Percentiles rank a stretch among this genome's conserved stretches.
Evolutionary conservation across 768 basidiomycete genomes (phyloP).

Genomic region (Hortiboletus campestris): DNA sequence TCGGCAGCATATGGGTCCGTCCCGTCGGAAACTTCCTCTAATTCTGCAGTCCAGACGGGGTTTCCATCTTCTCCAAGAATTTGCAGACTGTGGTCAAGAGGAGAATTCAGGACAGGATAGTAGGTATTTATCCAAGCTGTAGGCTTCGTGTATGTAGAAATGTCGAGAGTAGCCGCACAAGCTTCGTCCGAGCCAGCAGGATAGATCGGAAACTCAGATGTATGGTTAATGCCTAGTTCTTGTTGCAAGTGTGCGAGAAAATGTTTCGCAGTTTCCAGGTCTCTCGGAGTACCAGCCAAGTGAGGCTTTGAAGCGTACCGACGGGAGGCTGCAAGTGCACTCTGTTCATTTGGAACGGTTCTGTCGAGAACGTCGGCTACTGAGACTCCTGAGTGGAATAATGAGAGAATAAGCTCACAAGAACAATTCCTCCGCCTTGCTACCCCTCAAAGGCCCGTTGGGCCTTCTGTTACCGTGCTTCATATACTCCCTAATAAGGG

Average conservation of each 20-base stretch:
- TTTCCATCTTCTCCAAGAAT: conserved; percentile 51
- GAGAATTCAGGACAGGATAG: conserved; percentile 72
- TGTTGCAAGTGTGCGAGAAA: conserved; percentile 52
- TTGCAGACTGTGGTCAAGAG: conserved; percentile 54
- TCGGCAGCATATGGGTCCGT: conserved; percentile 62
- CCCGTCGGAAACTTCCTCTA: conserved; percentile 64
- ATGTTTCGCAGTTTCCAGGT: conserved; percentile 55
- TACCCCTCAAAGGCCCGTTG: conserved; percentile 29
- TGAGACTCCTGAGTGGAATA: neutral
- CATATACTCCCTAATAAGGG: conserved; percentile 19
- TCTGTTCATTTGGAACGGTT: conserved; percentile 49
- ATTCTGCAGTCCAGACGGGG: conserved; percentile 55
- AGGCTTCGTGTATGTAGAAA: conserved; percentile 39
- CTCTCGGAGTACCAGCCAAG: conserved; percentile 55
- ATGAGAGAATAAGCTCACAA: conserved; percentile 33
- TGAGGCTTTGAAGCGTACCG: conserved; percentile 55
- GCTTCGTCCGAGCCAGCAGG: conserved; percentile 57
- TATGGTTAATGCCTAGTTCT: conserved; percentile 42
- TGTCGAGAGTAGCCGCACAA: conserved; percentile 49
- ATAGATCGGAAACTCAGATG: conserved; percentile 43
- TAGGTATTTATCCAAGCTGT: conserved; percentile 68
- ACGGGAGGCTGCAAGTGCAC: conserved; percentile 50
- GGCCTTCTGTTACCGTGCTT: conserved; percentile 13
- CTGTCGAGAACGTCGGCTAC: conserved; percentile 30
- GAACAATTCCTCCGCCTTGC: conserved; percentile 43